Evolutionary conservation across 192 early-diverging fungal genomes (phyloP).

Genomic region (Backusella psychrophila): DNA sequence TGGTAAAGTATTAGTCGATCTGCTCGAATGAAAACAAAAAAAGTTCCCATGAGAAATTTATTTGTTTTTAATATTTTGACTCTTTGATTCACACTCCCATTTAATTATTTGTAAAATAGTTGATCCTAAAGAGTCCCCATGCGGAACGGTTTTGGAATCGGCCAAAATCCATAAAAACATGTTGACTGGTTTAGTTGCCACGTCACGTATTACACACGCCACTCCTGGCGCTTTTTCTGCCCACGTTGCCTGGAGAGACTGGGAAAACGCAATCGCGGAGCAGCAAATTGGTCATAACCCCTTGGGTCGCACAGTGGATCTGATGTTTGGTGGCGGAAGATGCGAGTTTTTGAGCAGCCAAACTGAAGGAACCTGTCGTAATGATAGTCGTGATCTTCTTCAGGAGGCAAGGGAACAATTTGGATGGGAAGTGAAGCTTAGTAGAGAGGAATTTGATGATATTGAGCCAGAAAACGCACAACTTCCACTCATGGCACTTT

Average conservation of each 20-base stretch:
- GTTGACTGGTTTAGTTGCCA: constrained; percentile 55
- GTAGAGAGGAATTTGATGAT: constrained; percentile 20
- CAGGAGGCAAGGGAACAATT: constrained; percentile 12
- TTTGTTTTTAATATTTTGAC: not conserved
- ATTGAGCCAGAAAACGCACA: constrained; percentile 4
- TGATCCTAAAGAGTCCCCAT: constrained; percentile 36
- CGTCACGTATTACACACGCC: constrained; percentile 59
- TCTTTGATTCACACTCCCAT: not conserved
- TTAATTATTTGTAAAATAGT: constrained; percentile 14
- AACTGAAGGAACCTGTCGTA: constrained; percentile 36
- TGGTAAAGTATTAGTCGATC: constrained; percentile 16
- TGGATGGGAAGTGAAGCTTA: constrained; percentile 16
- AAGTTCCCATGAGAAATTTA: not conserved
- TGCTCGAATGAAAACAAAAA: not conserved
- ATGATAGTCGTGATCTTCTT: constrained; percentile 43
- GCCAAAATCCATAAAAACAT: constrained; percentile 44
- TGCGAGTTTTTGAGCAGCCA: constrained; percentile 47
- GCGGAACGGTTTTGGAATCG: constrained; percentile 60
- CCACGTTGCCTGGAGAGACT: constrained; percentile 47
- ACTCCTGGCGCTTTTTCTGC: constrained; percentile 59
- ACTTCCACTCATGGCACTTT: constrained; percentile 48
- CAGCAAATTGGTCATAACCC: constrained; percentile 47
- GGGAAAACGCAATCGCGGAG: constrained; percentile 52
- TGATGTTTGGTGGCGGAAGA: constrained; percentile 54
- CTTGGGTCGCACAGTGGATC: constrained; percentile 37